Percentiles rank a stretch among this genome's conserved stretches.
phyloP scores from a whole-genome alignment of 2,329 filamentous ascomycete genomes.

The Ceratocystis cubensis region DNA sequence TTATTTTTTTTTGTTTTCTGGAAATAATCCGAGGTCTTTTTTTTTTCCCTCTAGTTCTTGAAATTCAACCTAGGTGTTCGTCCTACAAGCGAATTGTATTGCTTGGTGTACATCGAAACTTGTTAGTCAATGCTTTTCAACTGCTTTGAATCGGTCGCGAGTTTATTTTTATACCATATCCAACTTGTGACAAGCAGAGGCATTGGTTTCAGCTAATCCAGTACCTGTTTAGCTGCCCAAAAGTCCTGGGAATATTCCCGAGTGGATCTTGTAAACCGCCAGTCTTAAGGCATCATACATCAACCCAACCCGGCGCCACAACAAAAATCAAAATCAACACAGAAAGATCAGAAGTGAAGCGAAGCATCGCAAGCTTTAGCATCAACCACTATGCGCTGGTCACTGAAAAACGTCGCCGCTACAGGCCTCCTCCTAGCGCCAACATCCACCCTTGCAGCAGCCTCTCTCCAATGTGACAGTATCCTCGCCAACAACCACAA shows the following conservation, averaged over 20 bases:
- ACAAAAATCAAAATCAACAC: not conserved
- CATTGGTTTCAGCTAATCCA: not conserved
- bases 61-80: not conserved
- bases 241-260: not conserved
- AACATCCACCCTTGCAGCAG: slow-evolving; percentile 28
- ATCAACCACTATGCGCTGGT: slow-evolving; percentile 8
- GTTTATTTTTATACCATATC: not conserved
- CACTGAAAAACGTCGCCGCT: slow-evolving; percentile 3
- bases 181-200: not conserved
- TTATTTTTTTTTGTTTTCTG: not conserved
- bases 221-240: slow-evolving; percentile 1
- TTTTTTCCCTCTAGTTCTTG: not conserved
- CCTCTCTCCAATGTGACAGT: slow-evolving; percentile 50
- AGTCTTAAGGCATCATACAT: not conserved
- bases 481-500: slow-evolving; percentile 45
- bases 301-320: not conserved
- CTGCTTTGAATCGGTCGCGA: not conserved
- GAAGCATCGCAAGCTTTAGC: not conserved
- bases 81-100: not conserved
- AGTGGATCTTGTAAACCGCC: not conserved
- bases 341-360: not conserved
- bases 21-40: not conserved
- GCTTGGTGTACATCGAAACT: not conserved
- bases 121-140: not conserved
- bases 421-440: slow-evolving; percentile 26